Percentiles rank a stretch among this genome's conserved stretches.
These are phyloP conservation scores for Apiospora rasikravindrae DNA, from an alignment of 2,329 filamentous ascomycete genomes.

Conservation along the genomic window DNA sequence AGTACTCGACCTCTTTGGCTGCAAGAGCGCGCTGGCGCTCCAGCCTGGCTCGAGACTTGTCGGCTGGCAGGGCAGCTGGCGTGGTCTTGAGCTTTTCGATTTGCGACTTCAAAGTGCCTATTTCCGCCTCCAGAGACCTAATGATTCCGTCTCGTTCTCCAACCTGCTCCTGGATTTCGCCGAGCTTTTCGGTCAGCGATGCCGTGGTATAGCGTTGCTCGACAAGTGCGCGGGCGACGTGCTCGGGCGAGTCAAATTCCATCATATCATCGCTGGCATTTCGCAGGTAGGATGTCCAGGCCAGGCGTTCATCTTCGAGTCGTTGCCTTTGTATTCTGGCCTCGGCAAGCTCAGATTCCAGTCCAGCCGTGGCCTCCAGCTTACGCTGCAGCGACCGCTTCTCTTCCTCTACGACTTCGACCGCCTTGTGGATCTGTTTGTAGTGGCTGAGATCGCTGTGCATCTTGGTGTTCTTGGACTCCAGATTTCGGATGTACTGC, in stretches of 20 bases:
- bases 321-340: constrained; percentile 82
- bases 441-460: constrained; percentile 79
- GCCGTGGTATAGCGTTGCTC: constrained; percentile 82
- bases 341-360: constrained; percentile 80
- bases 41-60: constrained; percentile 75
- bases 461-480: constrained; percentile 81
- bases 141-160: constrained; percentile 78
- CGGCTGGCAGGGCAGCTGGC: constrained; percentile 53
- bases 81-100: constrained; percentile 70
- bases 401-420: constrained; percentile 94
- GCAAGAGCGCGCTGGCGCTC: constrained; percentile 87
- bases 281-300: constrained; percentile 87
- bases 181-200: constrained; percentile 80
- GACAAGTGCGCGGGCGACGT: constrained; percentile 82
- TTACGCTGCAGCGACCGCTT: constrained; percentile 82
- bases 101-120: constrained; percentile 66
- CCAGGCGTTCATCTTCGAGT: constrained; percentile 83
- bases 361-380: constrained; percentile 73
- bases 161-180: constrained; percentile 78
- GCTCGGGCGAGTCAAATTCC: constrained; percentile 88
- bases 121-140: constrained; percentile 73
- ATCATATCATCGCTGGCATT: constrained; percentile 64
- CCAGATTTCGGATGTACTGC: constrained; percentile 84
- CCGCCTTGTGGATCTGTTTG: constrained; percentile 81
- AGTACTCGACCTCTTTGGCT: constrained; percentile 90